Percentiles rank a stretch among this genome's conserved stretches.
These are phyloP conservation scores for Tubosaeta brunneosetosa DNA, from an alignment of 768 basidiomycete genomes.

Conservation along the genomic window DNA sequence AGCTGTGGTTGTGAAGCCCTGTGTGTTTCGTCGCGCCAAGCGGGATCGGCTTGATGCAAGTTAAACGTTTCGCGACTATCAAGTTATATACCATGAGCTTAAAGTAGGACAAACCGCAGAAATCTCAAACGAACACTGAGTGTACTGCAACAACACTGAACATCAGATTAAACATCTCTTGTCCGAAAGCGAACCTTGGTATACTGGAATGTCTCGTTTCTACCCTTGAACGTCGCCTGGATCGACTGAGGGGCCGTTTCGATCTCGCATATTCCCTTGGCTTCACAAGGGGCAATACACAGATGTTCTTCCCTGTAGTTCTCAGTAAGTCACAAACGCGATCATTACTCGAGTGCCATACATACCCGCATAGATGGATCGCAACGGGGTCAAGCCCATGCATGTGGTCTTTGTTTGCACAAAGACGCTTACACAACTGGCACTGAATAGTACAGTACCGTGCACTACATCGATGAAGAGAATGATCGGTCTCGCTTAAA, in stretches of 20 bases:
- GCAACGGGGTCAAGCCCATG: too few relatives aligned
- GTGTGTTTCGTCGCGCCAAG: conserved; percentile 39
- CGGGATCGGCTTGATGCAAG: conserved; percentile 45
- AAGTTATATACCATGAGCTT: neutral
- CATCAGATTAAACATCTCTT: neutral
- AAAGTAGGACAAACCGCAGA: neutral
- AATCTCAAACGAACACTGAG: conserved; percentile 39
- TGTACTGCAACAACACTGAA: conserved; percentile 35
- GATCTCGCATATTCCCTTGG: conserved; percentile 18
- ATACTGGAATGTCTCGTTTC: conserved; percentile 57
- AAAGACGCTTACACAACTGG: conserved; percentile 54
- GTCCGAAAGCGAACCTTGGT: conserved; percentile 44
- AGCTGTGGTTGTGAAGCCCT: conserved; percentile 36
- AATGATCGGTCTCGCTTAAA: conserved; percentile 42
- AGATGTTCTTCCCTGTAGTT: conserved; percentile 46
- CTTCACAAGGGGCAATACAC: conserved; percentile 41
- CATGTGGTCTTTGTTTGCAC: conserved; percentile 24
- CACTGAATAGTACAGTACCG: conserved; percentile 51
- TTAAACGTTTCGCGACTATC: conserved; percentile 46
- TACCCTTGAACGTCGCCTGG: conserved; percentile 57
- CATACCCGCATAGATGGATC: neutral
- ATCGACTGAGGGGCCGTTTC: conserved; percentile 55
- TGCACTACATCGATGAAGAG: conserved; percentile 46
- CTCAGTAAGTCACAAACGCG: neutral
- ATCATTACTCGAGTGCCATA: neutral